A percentile compares a stretch with the other conserved stretches of the same genome.
phyloP scores from a whole-genome alignment of 257 asterid species.

The Cinchona pubescens region DNA sequence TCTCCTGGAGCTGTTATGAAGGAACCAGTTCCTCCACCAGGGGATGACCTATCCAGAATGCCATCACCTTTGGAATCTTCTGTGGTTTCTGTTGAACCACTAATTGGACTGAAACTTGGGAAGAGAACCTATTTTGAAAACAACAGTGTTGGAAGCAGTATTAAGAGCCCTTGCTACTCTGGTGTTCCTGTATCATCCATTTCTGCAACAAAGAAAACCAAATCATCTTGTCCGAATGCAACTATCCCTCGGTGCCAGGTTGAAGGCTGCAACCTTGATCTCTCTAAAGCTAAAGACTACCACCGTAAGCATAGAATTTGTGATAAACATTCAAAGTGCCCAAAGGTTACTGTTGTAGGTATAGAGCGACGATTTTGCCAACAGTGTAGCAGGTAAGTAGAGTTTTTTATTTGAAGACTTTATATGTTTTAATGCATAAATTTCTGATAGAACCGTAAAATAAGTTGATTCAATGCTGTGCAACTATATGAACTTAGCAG shows the following conservation, averaged over 20 bases:
- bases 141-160: conserved; percentile 36
- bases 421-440: conserved; percentile 9
- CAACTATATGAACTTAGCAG: neutral
- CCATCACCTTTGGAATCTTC: conserved; percentile 53
- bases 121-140: conserved; percentile 78
- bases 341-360: conserved; percentile 67
- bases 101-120: conserved; percentile 76
- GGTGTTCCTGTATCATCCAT: conserved; percentile 44
- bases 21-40: conserved; percentile 14
- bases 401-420: neutral
- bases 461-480: neutral
- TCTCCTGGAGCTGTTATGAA: conserved; percentile 25
- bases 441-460: neutral
- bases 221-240: conserved; percentile 39
- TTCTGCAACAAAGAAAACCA: conserved; percentile 46
- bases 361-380: conserved; percentile 87
- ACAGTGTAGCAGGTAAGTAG: conserved; percentile 95
- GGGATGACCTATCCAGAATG: conserved; percentile 29
- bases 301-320: conserved; percentile 90
- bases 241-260: conserved; percentile 59
- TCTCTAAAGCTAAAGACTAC: conserved; percentile 74
- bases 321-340: conserved; percentile 69
- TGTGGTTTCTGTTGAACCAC: conserved; percentile 50
- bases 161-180: conserved; percentile 41
- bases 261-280: conserved; percentile 79